These are phyloP conservation scores for Penicillium simplicissimum DNA, from an alignment of 495 filamentous ascomycete genomes.

Conservation along the genomic window DNA sequence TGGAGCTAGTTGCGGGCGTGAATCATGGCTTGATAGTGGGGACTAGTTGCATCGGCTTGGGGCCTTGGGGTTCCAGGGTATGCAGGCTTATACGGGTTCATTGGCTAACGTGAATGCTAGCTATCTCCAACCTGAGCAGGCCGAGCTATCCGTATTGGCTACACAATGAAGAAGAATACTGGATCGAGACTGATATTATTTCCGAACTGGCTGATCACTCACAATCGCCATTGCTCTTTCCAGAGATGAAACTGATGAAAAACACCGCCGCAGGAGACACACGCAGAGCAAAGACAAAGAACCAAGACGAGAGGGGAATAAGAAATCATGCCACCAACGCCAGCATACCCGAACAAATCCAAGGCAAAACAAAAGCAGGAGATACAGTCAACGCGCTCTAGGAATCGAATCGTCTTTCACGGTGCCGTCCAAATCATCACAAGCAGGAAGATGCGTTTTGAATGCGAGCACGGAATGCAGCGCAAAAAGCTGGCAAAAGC, in stretches of 20 bases:
- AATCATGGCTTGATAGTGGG: constrained; percentile 1
- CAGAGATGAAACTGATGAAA: constrained; percentile 13
- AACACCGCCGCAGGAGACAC: constrained; percentile 6
- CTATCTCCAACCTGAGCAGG: not conserved
- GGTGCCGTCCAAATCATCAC: constrained; percentile 37
- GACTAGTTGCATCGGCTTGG: not conserved
- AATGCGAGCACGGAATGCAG: constrained; percentile 16
- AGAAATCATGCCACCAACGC: constrained; percentile 33
- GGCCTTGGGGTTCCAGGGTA: not conserved
- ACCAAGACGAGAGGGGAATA: constrained; percentile 18
- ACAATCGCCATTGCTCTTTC: not conserved
- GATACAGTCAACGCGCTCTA: constrained; percentile 53
- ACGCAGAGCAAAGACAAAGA: constrained; percentile 10
- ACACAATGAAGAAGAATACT: not conserved
- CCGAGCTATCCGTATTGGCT: not conserved
- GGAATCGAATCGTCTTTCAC: constrained; percentile 41
- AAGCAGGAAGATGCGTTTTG: constrained; percentile 28
- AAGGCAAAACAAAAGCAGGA: constrained; percentile 24
- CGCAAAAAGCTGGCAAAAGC: constrained; percentile 16
- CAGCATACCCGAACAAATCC: constrained; percentile 23
- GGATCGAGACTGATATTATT: constrained; percentile 20
- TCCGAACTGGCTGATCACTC: constrained; percentile 7
- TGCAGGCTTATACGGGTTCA: not conserved
- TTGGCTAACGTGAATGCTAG: not conserved
- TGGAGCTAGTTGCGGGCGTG: not conserved